Percentiles rank a stretch among this genome's conserved stretches.
Evolutionary conservation across 2,329 filamentous ascomycete species (phyloP).

Genomic region (Hawksworthiomyces lignivorus): DNA sequence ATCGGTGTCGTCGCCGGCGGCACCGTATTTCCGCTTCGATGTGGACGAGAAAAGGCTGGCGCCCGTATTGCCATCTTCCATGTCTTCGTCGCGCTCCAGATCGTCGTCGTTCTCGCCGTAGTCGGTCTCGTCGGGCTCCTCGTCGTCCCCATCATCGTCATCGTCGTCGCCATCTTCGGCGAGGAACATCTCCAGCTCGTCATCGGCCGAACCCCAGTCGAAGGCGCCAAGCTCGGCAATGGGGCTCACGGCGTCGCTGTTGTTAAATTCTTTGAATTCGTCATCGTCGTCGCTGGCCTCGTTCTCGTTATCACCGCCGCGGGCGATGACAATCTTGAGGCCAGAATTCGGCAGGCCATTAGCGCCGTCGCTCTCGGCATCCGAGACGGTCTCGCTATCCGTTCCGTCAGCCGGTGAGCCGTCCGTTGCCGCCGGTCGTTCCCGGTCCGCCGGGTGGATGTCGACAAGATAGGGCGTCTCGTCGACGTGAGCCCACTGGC

Average conservation of each 20-base stretch:
- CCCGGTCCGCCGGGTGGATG: slow-evolving; percentile 62
- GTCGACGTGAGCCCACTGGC: slow-evolving; percentile 72
- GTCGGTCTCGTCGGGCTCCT: slow-evolving; percentile 22
- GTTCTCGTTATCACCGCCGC: slow-evolving; percentile 26
- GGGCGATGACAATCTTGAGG: slow-evolving; percentile 30
- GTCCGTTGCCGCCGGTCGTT: slow-evolving; percentile 21
- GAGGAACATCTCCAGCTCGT: slow-evolving; percentile 70
- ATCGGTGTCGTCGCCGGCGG: slow-evolving; percentile 22
- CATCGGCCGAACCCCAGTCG: slow-evolving; percentile 57
- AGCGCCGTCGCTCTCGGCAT: slow-evolving; percentile 22
- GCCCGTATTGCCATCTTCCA: slow-evolving; percentile 23
- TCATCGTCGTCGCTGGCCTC: slow-evolving; percentile 27
- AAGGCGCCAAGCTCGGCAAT: slow-evolving; percentile 51
- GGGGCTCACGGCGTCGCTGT: slow-evolving; percentile 39
- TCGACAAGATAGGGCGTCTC: slow-evolving; percentile 72
- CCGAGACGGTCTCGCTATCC: slow-evolving; percentile 20
- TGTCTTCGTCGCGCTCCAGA: slow-evolving; percentile 23
- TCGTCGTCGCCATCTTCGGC: slow-evolving; percentile 45
- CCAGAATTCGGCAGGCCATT: too few species aligned
- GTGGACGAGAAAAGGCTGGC: not conserved
- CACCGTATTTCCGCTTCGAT: slow-evolving; percentile 18
- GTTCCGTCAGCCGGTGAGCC: slow-evolving; percentile 24
- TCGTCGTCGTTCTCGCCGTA: slow-evolving; percentile 27
- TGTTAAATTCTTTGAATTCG: slow-evolving; percentile 39
- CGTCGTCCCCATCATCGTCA: slow-evolving; percentile 27